Evolutionary conservation across 768 basidiomycete species (phyloP).

Genomic region (Trametes gibbosa): DNA sequence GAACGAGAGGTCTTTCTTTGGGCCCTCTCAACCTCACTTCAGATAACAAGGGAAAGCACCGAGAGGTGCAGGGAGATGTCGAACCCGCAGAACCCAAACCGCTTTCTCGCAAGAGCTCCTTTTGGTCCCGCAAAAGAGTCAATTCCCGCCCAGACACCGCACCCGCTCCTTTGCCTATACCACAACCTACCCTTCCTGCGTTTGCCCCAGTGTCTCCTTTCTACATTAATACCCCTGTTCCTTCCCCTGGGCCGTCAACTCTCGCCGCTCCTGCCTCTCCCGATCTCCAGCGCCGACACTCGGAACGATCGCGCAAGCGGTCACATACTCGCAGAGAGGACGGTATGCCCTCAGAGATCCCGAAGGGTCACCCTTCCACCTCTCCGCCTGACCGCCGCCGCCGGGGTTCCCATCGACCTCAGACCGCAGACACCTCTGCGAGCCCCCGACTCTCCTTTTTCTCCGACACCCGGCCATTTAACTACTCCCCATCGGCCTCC

Average conservation of each 20-base stretch:
- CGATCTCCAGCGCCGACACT: slow-evolving; percentile 45
- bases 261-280: slow-evolving; percentile 20
- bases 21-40: slow-evolving; percentile 43
- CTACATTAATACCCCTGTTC: slow-evolving; percentile 32
- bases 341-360: background rate
- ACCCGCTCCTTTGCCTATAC: slow-evolving; percentile 28
- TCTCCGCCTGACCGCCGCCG: slow-evolving; percentile 12
- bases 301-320: slow-evolving; percentile 27
- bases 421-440: slow-evolving; percentile 25
- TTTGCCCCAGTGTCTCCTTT: slow-evolving; percentile 45
- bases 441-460: slow-evolving; percentile 20
- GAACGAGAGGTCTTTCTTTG: slow-evolving; percentile 57
- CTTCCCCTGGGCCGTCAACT: slow-evolving; percentile 23
- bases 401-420: slow-evolving; percentile 22
- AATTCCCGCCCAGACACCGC: slow-evolving; percentile 25
- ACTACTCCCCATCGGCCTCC: slow-evolving; percentile 17
- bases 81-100: slow-evolving; percentile 35
- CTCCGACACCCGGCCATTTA: slow-evolving; percentile 16
- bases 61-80: slow-evolving; percentile 33
- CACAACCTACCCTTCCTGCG: slow-evolving; percentile 34
- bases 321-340: slow-evolving; percentile 17
- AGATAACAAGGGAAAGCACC: slow-evolving; percentile 41
- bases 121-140: slow-evolving; percentile 57
- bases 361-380: slow-evolving; percentile 9
- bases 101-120: slow-evolving; percentile 58